Conservation (phyloP, 345 rosid genomes). For the Eucalyptus melliodora region DNA sequence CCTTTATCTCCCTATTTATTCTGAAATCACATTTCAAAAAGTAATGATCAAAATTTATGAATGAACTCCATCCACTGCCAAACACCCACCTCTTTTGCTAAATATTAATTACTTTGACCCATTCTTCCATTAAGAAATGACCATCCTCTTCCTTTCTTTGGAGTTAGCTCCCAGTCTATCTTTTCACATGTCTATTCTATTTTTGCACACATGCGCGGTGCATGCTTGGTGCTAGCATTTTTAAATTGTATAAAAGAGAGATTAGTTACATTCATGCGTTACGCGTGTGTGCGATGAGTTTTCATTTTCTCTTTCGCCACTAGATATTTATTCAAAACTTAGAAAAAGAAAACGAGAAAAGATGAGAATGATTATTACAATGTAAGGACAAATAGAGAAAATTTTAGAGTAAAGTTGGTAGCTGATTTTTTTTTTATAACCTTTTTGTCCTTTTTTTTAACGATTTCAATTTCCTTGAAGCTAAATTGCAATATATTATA, state of each 20-base stretch:
- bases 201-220: rapidly evolving
- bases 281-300: background rate
- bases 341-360: no score
- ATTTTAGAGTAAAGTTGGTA: no score
- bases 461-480: no score
- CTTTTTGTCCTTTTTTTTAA: no score
- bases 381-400: no score
- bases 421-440: no score
- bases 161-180: background rate
- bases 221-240: background rate
- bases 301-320: background rate
- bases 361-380: no score
- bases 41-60: background rate
- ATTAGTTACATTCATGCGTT: background rate
- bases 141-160: background rate
- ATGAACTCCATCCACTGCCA: background rate
- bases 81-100: background rate
- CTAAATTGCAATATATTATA: no score
- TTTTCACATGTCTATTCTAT: background rate
- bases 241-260: background rate
- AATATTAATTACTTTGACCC: background rate
- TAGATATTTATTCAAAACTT: no score
- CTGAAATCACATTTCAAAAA: rapidly evolving
- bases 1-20: background rate
- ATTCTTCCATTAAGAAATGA: background rate